Evolutionary conservation across 2,329 filamentous ascomycete species (phyloP), one percentile per base, ranked within the genome.

Genomic region (Colletotrichum brevisporum): DNA sequence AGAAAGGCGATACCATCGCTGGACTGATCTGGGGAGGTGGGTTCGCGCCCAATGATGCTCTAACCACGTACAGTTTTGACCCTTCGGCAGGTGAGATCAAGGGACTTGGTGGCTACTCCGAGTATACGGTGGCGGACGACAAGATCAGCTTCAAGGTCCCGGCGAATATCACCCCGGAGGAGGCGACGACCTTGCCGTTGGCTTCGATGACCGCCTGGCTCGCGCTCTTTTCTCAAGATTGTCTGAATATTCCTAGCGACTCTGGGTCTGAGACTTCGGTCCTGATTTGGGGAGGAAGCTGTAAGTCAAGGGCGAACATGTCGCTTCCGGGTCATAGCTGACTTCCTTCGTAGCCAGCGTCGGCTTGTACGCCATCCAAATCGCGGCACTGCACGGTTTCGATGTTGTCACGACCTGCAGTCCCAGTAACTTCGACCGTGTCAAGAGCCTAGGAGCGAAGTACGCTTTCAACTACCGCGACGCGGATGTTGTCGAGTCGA

Each of bases 261-360:
- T 45, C 64, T 4, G 58, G 53, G 1, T 41, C 65, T 0, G 55
- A 67, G 9, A 60, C 61, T 2, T 57, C 68, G 4, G 72, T 85
- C 4, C 66, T 85, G 5, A 75, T 85, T 15, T 85, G 81, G 80
- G 83, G 81, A 24, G 83, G 82, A 41, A 83, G 81, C 45, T 83
- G 82, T 78, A 76, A 74, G 75, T 50, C 16, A n/a, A 26, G 5
- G 10, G 1, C 5, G 5, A 5, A 9, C 47, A 50, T 10, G 1
- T 15, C 10, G 6, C 6, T 50, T 13, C 6, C 8, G 4, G 8
- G 0, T 15, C 1, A 18, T 1, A 21, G 1, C 47, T n/a, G 15
- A 53, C 26, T 2, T 6, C 2, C 24, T 1, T 6, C 50, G 16
- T 5, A 82, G 79, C 79, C 24, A 82, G 79, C 51, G 80, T 82